Conservation (phyloP, 2,329 filamentous ascomycete species). For the Talaromyces funiculosus region DNA sequence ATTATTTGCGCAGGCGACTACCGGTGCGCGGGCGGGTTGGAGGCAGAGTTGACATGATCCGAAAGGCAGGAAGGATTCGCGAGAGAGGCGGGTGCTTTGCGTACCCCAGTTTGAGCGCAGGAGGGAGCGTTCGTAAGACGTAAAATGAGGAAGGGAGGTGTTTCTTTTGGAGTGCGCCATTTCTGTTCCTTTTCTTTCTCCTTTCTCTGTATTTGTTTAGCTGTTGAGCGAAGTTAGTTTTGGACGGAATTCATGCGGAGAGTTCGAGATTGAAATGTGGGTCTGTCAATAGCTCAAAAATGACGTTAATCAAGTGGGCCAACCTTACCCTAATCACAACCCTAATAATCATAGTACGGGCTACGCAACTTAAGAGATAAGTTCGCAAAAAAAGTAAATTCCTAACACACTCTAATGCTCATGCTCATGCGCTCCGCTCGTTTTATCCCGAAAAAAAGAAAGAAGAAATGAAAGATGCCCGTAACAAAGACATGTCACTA, state of each 20-base stretch:
- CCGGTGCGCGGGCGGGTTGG: slow-evolving; percentile 71
- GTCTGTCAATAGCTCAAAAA: not conserved
- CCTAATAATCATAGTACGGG: too few relatives aligned
- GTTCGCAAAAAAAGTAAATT: not conserved
- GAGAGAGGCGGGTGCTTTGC: slow-evolving; percentile 73
- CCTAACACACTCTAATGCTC: not conserved
- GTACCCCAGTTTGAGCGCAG: slow-evolving; percentile 78
- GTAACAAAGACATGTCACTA: not conserved
- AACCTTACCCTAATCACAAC: not conserved
- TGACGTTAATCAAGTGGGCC: not conserved
- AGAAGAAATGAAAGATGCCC: not conserved
- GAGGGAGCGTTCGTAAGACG: slow-evolving; percentile 77
- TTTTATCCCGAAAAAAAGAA: not conserved
- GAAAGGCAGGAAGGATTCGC: slow-evolving; percentile 90
- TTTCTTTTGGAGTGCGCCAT: slow-evolving; percentile 66
- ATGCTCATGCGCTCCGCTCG: not conserved
- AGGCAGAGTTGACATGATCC: slow-evolving; percentile 85
- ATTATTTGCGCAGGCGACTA: slow-evolving; percentile 69
- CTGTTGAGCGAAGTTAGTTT: not conserved
- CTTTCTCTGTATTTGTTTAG: not conserved
- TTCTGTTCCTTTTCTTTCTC: not conserved
- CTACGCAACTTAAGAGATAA: too few relatives aligned
- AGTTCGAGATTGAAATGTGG: not conserved
- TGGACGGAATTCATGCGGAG: not conserved
- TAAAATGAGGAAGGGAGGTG: slow-evolving; percentile 89